Evolutionary conservation across 2,329 filamentous ascomycete species (phyloP), one percentile per base, ranked within the genome.

Genomic region (Macrophomina phaseolina): DNA sequence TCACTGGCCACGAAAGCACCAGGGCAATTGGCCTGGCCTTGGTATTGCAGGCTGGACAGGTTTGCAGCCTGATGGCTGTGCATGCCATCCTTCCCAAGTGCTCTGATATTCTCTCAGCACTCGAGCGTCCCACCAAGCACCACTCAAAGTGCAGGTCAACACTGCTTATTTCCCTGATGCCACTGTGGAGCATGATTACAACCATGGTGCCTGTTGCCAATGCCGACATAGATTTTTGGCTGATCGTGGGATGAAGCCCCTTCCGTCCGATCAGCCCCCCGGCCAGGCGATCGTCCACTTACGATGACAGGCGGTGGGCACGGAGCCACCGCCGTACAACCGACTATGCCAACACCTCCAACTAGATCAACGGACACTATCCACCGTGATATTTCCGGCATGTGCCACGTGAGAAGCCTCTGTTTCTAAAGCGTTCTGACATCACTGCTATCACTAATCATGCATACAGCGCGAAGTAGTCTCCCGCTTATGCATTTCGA

Each of bases 241-340:
- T 14, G 42, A 30, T 32, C 36, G 16, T 61, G 28, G 4, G 23
- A 40, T 32, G 30, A 38, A 32, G 45, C 58, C 45, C 45, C 45
- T 62, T 49, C 58, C 45, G 32, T 18, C 11, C 4, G 45, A 62
- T 62, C 58, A 48, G 16, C 45, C 58, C 5, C 51, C 32, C 42
- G 58, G 58, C 11, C 58, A 38, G 12, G 58, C 23, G 58, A 62
- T 62, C 58, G 58, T 40, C 58, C 32, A 48, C 58, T 62, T 16
- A 28, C 38, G 56, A 30, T 46, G 34, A 12, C 16, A 18, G 11
- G 58, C 45, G 42, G 58, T 62, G 30, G n/a, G 58, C 45, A 40
- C 58, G 58, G 58, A 38, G 46, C 40, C 56, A 42, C 56, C 23
- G 40, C 56, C 28, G 40, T 46, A 28, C 28, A 16, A 46, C 42